Evolutionary conservation across 1,284 basidiomycete species (phyloP).

Genomic region (Sparassis latifolia): DNA sequence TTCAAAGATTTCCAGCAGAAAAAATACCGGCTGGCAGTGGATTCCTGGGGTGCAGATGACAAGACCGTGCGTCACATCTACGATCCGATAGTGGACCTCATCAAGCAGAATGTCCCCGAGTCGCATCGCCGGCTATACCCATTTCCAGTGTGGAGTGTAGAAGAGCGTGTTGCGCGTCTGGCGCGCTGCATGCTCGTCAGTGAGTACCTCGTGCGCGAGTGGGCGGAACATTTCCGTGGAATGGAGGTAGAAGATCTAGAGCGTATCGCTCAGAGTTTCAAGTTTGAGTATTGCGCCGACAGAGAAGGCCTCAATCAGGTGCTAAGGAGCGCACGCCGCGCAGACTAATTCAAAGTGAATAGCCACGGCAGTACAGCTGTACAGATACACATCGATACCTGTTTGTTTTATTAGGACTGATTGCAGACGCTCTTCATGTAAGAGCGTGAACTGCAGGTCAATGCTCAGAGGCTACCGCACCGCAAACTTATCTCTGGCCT

Average conservation of each 20-base stretch:
- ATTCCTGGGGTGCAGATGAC: constrained; percentile 60
- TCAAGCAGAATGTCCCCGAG: constrained; percentile 38
- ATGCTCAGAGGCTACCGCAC: constrained; percentile 4
- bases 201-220: constrained; percentile 60
- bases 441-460: no score
- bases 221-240: constrained; percentile 57
- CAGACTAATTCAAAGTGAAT: background rate
- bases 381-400: background rate
- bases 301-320: constrained; percentile 44
- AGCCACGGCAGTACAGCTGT: background rate
- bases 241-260: constrained; percentile 52
- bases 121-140: constrained; percentile 43
- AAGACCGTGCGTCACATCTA: constrained; percentile 43
- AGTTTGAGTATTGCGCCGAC: constrained; percentile 48
- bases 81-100: constrained; percentile 49
- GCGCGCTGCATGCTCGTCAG: constrained; percentile 58
- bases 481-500: constrained; percentile 27
- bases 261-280: constrained; percentile 54
- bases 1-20: constrained; percentile 57
- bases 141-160: constrained; percentile 42
- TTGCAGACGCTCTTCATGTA: no score
- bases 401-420: background rate
- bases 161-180: constrained; percentile 41
- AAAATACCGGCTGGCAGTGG: constrained; percentile 57
- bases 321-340: constrained; percentile 24